These are phyloP conservation scores for Rhizopogon rudus DNA, from an alignment of 768 basidiomycete genomes.

Conservation along the genomic window DNA sequence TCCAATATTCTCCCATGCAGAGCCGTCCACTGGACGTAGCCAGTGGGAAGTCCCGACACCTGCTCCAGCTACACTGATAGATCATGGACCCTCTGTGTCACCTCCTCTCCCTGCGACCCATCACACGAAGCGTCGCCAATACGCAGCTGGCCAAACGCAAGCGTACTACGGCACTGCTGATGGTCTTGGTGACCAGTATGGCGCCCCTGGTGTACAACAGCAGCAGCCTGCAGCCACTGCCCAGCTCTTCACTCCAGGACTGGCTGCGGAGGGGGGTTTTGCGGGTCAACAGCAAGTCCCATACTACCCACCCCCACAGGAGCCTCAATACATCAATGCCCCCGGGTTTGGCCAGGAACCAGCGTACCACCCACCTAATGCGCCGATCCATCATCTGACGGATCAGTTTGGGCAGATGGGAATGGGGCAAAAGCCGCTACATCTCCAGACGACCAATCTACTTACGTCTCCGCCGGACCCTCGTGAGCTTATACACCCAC, in stretches of 20 bases:
- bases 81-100: conserved; percentile 38
- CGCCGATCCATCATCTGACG: conserved; percentile 56
- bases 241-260: conserved; percentile 85
- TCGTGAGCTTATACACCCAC: conserved; percentile 69
- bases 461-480: conserved; percentile 93
- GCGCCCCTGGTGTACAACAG: conserved; percentile 29
- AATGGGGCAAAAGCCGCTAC: conserved; percentile 73
- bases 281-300: conserved; percentile 42
- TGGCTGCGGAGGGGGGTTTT: conserved; percentile 66
- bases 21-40: conserved; percentile 74
- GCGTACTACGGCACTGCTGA: conserved; percentile 67
- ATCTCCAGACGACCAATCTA: conserved; percentile 84
- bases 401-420: conserved; percentile 92
- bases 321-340: conserved; percentile 40
- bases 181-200: conserved; percentile 37
- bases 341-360: conserved; percentile 41
- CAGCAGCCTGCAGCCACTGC: conserved; percentile 32
- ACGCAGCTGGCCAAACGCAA: conserved; percentile 91
- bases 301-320: conserved; percentile 42
- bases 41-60: conserved; percentile 84
- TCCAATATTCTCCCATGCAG: conserved; percentile 35
- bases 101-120: conserved; percentile 36
- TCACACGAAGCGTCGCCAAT: conserved; percentile 77
- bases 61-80: conserved; percentile 31
- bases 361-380: conserved; percentile 31